Percentiles rank a stretch among this genome's conserved stretches.
These are phyloP conservation scores for Boletellus dicymbophilus DNA, from an alignment of 1,284 basidiomycete genomes.

Conservation along the genomic window DNA sequence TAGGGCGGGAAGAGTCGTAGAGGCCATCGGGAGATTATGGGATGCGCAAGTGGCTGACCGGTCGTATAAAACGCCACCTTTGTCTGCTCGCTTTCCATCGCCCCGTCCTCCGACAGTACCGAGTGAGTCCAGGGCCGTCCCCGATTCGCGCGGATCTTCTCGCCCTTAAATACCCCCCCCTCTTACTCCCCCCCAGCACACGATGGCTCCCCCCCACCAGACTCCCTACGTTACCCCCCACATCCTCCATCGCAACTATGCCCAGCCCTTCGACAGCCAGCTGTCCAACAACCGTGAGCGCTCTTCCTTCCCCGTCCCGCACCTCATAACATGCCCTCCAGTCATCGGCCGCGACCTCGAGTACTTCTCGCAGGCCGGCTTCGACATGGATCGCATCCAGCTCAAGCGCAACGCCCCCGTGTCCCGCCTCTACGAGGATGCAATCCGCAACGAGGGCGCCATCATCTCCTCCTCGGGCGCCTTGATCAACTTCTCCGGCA, in stretches of 20 bases:
- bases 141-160: slow-evolving; percentile 11
- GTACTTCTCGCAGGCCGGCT: slow-evolving; percentile 99
- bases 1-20: slow-evolving; percentile 27
- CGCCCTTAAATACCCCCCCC: slow-evolving; percentile 12
- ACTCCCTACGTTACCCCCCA: slow-evolving; percentile 84
- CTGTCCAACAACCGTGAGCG: slow-evolving; percentile 52
- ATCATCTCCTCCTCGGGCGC: slow-evolving; percentile 96
- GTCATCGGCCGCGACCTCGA: slow-evolving; percentile 92
- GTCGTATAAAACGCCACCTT: slow-evolving; percentile 31
- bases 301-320: not conserved
- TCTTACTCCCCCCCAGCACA: slow-evolving; percentile 9
- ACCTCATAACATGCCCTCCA: slow-evolving; percentile 29
- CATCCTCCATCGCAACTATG: slow-evolving; percentile 82
- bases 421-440: slow-evolving; percentile 97
- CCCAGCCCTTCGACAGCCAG: slow-evolving; percentile 69
- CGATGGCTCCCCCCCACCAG: slow-evolving; percentile 61
- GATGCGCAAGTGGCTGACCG: slow-evolving; percentile 33
- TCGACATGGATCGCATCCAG: slow-evolving; percentile 93
- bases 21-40: slow-evolving; percentile 39
- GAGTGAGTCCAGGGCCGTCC: slow-evolving; percentile 32
- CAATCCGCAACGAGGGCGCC: slow-evolving; percentile 97
- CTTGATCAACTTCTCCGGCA: slow-evolving; percentile 99
- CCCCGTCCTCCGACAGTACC: slow-evolving; percentile 3
- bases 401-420: slow-evolving; percentile 95
- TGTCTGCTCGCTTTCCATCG: slow-evolving; percentile 3